Evolutionary conservation across 192 early-diverging fungal species (phyloP).

Genomic region (Dissophora ornata): DNA sequence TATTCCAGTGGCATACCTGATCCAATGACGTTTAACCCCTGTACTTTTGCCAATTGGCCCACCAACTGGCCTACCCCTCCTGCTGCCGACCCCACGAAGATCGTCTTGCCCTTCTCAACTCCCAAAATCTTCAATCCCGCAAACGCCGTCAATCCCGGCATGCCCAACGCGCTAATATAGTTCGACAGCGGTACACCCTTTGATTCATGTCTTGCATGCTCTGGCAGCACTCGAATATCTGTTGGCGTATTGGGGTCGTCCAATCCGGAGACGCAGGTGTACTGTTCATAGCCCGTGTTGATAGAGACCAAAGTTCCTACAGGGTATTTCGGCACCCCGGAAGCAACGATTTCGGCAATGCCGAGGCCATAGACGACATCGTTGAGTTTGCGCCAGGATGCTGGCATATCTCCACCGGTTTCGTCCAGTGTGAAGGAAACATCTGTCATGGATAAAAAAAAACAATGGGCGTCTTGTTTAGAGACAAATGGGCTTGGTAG

Average conservation of each 20-base stretch:
- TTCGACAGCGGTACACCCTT: slow-evolving; percentile 28
- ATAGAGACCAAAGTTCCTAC: slow-evolving; percentile 71
- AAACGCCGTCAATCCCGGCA: slow-evolving; percentile 68
- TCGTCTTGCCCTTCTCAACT: slow-evolving; percentile 85
- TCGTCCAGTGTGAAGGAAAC: slow-evolving; percentile 36
- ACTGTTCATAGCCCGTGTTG: slow-evolving; percentile 67
- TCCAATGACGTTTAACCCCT: slow-evolving; percentile 85
- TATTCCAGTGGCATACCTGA: no score
- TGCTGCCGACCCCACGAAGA: slow-evolving; percentile 85
- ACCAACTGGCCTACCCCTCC: slow-evolving; percentile 82
- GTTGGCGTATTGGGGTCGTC: slow-evolving; percentile 38
- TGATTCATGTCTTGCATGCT: slow-evolving; percentile 44
- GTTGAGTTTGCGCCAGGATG: slow-evolving; percentile 2
- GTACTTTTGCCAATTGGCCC: slow-evolving; percentile 84
- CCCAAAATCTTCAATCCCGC: slow-evolving; percentile 68
- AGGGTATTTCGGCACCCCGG: slow-evolving; percentile 64
- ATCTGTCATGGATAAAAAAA: slow-evolving; percentile 13
- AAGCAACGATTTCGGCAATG: slow-evolving; percentile 51
- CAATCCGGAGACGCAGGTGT: slow-evolving; percentile 62
- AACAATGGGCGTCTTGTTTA: no score
- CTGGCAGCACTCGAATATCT: slow-evolving; percentile 63
- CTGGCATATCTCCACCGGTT: slow-evolving; percentile 3
- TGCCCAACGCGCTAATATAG: slow-evolving; percentile 57
- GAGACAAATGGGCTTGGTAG: no score
- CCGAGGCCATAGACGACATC: slow-evolving; percentile 34